phyloP scores from a whole-genome alignment of 2,329 filamentous ascomycete species.

The Xylaria arbuscula region DNA sequence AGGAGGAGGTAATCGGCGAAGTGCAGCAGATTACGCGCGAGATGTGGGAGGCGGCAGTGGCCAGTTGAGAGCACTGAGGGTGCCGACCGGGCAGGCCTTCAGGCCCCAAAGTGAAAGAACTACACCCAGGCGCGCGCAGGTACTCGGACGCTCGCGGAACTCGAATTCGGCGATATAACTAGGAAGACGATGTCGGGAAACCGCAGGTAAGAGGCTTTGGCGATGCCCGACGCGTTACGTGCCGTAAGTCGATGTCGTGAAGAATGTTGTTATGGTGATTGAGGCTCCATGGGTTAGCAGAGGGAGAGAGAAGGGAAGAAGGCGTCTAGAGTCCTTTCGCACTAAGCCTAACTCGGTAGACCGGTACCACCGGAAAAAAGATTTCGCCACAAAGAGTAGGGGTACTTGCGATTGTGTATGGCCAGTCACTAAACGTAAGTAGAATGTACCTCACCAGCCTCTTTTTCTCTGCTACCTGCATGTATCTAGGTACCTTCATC shows the following conservation, averaged over 20 bases:
- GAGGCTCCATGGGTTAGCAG: slow-evolving; percentile 45
- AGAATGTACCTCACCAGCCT: slow-evolving; percentile 9
- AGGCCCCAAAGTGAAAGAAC: slow-evolving; percentile 50
- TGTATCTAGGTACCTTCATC: neutral
- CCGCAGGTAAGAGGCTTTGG: slow-evolving; percentile 51
- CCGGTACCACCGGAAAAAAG: slow-evolving; percentile 41
- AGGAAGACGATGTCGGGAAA: slow-evolving; percentile 46
- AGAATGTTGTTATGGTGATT: slow-evolving; percentile 57
- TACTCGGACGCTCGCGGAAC: slow-evolving; percentile 38
- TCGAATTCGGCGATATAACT: slow-evolving; percentile 51
- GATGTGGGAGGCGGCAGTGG: slow-evolving; percentile 43
- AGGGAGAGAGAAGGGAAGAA: slow-evolving; percentile 42
- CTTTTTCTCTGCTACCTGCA: neutral
- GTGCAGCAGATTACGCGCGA: slow-evolving; percentile 39
- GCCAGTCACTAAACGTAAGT: neutral
- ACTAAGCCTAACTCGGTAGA: slow-evolving; percentile 52
- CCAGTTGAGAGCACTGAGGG: slow-evolving; percentile 56
- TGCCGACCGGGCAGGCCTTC: slow-evolving; percentile 54
- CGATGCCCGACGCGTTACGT: slow-evolving; percentile 65
- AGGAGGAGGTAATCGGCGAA: slow-evolving; percentile 43
- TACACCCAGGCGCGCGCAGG: slow-evolving; percentile 43
- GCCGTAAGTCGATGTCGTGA: slow-evolving; percentile 51
- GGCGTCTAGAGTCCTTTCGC: slow-evolving; percentile 42
- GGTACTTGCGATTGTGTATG: slow-evolving; percentile 20
- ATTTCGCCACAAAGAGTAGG: slow-evolving; percentile 30